phyloP scores from a whole-genome alignment of 2,329 filamentous ascomycete genomes.

The Venturia aucupariae region DNA sequence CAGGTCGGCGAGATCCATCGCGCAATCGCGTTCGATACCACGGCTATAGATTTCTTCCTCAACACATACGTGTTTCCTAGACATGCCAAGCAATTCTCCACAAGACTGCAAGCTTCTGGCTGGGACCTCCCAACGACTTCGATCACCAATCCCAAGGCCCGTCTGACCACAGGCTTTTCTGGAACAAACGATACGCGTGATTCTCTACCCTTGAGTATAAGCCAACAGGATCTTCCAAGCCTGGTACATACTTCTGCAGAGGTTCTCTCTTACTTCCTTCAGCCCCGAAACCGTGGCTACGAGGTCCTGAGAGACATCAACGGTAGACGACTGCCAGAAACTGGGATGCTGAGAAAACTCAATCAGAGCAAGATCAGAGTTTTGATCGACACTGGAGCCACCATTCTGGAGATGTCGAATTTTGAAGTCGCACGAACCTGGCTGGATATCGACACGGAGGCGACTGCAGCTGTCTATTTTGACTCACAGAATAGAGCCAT shows the following conservation, averaged over 20 bases:
- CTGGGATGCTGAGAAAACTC: conserved; percentile 35
- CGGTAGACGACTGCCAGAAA: conserved; percentile 36
- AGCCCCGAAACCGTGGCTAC: conserved; percentile 43
- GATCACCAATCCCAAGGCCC: too few relatives aligned
- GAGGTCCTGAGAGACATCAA: conserved; percentile 23
- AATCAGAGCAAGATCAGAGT: conserved; percentile 35
- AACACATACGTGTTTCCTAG: conserved; percentile 56
- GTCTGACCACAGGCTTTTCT: conserved; percentile 56
- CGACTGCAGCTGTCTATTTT: conserved; percentile 49
- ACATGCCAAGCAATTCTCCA: conserved; percentile 54
- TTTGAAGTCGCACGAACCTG: conserved; percentile 39
- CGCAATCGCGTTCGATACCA: conserved; percentile 40
- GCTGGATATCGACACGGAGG: conserved; percentile 36
- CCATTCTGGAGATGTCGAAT: conserved; percentile 47
- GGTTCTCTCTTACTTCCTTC: conserved; percentile 50
- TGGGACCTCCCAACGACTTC: conserved; percentile 47
- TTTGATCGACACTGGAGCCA: conserved; percentile 56
- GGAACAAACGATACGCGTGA: conserved; percentile 59
- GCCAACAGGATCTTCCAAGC: conserved; percentile 49
- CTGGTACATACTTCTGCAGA: conserved; percentile 54
- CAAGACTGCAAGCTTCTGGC: conserved; percentile 55
- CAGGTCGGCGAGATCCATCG: conserved; percentile 46
- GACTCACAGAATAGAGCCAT: conserved; percentile 39
- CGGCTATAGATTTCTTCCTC: conserved; percentile 54
- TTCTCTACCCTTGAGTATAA: conserved; percentile 52